phyloP scores from a whole-genome alignment of 768 basidiomycete species.

The Holtermanniella nyarrowii region DNA sequence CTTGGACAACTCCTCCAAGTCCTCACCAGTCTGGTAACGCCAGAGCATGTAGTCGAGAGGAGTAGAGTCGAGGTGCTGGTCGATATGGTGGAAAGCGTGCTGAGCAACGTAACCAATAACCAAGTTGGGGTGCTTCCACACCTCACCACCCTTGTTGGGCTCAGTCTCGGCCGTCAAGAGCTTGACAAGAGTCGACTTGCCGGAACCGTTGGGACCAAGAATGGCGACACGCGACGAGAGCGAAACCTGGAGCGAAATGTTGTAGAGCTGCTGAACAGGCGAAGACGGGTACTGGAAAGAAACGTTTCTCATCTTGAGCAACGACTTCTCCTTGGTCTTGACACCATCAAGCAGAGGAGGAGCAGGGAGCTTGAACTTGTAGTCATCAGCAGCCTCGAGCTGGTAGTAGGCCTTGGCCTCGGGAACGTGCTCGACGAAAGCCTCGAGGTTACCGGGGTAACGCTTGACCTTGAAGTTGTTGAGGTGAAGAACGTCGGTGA shows the following conservation, averaged over 20 bases:
- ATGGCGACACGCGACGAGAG: slow-evolving; percentile 96
- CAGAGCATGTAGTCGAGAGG: slow-evolving; percentile 98
- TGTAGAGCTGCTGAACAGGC: slow-evolving; percentile 76
- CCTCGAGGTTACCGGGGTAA: slow-evolving; percentile 90
- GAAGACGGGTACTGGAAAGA: slow-evolving; percentile 91
- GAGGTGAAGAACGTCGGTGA: slow-evolving; percentile 92
- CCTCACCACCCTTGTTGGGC: slow-evolving; percentile 89
- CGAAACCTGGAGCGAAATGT: slow-evolving; percentile 93
- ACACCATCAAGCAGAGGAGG: slow-evolving; percentile 97
- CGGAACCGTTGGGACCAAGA: slow-evolving; percentile 95
- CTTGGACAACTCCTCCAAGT: slow-evolving; percentile 93
- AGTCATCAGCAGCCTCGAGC: slow-evolving; percentile 89
- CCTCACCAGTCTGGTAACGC: slow-evolving; percentile 99
- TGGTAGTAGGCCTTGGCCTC: slow-evolving; percentile 98
- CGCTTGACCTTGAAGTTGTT: slow-evolving; percentile 97
- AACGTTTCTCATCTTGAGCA: slow-evolving; percentile 95
- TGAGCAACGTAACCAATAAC: slow-evolving; percentile 98
- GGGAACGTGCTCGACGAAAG: slow-evolving; percentile 84
- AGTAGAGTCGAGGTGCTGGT: slow-evolving; percentile 95
- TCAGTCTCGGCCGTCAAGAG: slow-evolving; percentile 94
- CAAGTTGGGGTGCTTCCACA: slow-evolving; percentile 99
- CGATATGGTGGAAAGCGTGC: slow-evolving; percentile 99
- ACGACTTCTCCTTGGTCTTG: slow-evolving; percentile 97
- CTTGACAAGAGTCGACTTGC: slow-evolving; percentile 95
- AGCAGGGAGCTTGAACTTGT: slow-evolving; percentile 95